Percentiles rank a stretch among this genome's conserved stretches.
Evolutionary conservation across 2,329 filamentous ascomycete species (phyloP).

Genomic region (Calonectria pteridis): DNA sequence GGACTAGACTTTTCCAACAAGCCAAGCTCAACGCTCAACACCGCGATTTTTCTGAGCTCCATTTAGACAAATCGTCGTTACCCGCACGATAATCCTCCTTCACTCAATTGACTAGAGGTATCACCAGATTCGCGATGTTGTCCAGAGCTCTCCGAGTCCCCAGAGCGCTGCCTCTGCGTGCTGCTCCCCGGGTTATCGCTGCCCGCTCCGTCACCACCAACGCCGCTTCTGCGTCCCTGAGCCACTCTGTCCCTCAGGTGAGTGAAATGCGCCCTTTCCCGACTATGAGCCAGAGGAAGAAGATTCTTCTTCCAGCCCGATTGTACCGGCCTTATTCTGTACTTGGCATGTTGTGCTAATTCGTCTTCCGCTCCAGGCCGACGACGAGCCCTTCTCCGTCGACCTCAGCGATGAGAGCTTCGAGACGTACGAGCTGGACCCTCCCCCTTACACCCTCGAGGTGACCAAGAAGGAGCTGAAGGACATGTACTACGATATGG

Average conservation of each 20-base stretch:
- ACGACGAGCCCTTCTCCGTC: slow-evolving; percentile 93
- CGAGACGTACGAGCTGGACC: slow-evolving; percentile 99
- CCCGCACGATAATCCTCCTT: slow-evolving; percentile 46
- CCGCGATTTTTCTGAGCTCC: slow-evolving; percentile 60
- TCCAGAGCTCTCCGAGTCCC: slow-evolving; percentile 75
- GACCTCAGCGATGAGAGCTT: slow-evolving; percentile 98
- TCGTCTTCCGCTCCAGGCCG: slow-evolving; percentile 70
- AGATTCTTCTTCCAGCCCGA: slow-evolving; percentile 12
- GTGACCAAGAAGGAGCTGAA: slow-evolving; percentile 98
- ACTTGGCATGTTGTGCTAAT: slow-evolving; percentile 32
- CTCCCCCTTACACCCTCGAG: slow-evolving; percentile 90
- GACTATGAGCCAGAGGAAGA: slow-evolving; percentile 18
- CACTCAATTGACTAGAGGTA: slow-evolving; percentile 50
- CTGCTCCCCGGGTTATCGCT: slow-evolving; percentile 60
- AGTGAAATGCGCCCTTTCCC: slow-evolving; percentile 46
- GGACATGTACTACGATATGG: slow-evolving; percentile 99
- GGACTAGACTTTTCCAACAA: slow-evolving; percentile 55
- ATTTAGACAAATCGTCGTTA: slow-evolving; percentile 48
- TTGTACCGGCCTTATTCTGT: background rate
- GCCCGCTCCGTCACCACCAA: slow-evolving; percentile 92
- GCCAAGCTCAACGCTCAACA: slow-evolving; percentile 57
- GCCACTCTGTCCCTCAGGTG: slow-evolving; percentile 74
- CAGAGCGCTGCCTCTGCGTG: slow-evolving; percentile 70
- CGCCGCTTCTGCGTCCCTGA: slow-evolving; percentile 90
- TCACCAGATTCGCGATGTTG: slow-evolving; percentile 68